A percentile compares a stretch with the other conserved stretches of the same genome.
Conservation (phyloP, 768 basidiomycete species). For the Leccinum incarnatum region DNA sequence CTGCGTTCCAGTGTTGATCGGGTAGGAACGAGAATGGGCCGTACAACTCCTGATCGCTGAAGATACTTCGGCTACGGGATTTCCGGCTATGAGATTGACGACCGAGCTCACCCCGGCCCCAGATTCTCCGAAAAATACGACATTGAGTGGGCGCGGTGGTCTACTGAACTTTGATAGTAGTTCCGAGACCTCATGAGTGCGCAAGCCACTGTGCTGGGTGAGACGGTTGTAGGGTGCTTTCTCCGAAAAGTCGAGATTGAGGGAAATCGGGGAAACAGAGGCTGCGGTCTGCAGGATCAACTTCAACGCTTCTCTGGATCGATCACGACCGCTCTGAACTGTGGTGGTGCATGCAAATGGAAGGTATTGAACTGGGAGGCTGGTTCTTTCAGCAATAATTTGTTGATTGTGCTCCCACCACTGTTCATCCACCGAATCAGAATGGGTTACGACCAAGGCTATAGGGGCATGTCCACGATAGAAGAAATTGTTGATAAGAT, state of each 20-base stretch:
- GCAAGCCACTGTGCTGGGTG: not conserved
- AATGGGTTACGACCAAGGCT: conserved; percentile 34
- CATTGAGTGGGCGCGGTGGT: conserved; percentile 13
- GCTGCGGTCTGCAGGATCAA: not conserved
- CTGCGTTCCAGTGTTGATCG: not conserved
- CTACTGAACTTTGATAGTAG: not conserved
- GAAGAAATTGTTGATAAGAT: conserved; percentile 32
- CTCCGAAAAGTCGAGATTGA: not conserved
- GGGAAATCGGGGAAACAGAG: not conserved
- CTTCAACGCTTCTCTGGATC: not conserved
- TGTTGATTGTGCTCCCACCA: conserved; percentile 35
- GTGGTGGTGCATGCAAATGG: not conserved
- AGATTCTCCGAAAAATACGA: conserved; percentile 36
- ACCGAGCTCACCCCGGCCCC: conserved; percentile 31
- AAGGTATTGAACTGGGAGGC: not conserved
- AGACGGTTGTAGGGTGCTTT: not conserved
- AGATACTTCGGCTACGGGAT: not conserved
- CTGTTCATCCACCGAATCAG: conserved; percentile 23
- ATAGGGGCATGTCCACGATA: conserved; percentile 33
- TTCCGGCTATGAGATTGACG: not conserved
- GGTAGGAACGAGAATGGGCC: not conserved
- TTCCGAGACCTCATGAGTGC: not conserved
- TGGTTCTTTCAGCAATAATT: conserved; percentile 4
- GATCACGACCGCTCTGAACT: not conserved
- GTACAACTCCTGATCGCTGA: not conserved